phyloP scores from a whole-genome alignment of 176 grass and related monocot genomes.

The Aechmea fasciata region DNA sequence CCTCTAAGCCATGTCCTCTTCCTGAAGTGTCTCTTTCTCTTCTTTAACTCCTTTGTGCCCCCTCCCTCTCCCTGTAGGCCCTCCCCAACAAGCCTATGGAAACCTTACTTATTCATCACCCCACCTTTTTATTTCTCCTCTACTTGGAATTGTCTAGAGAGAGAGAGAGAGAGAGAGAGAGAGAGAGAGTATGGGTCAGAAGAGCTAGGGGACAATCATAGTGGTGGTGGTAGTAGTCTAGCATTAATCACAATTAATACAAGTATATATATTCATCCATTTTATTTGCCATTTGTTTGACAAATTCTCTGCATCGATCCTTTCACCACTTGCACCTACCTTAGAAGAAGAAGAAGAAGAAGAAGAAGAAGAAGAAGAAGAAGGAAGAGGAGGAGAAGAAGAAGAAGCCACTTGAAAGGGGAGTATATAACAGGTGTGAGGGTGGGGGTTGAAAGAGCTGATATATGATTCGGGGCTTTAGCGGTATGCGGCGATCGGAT shows the following conservation, averaged over 20 bases:
- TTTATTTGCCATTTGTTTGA: background rate
- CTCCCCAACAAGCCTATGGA: background rate
- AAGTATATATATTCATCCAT: slow-evolving; percentile 3
- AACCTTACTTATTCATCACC: slow-evolving; percentile 11
- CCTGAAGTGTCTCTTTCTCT: slow-evolving; percentile 1
- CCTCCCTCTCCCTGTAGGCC: slow-evolving; percentile 3
- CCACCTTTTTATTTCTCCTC: slow-evolving; percentile 3
- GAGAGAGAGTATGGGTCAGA: background rate
- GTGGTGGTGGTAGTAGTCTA: slow-evolving; percentile 12
- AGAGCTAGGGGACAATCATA: background rate
- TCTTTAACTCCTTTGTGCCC: slow-evolving; percentile 9
- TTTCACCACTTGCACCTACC: slow-evolving; percentile 12
- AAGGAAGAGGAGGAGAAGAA: background rate
- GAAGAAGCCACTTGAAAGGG: background rate
- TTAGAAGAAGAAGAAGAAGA: background rate
- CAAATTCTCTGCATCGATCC: slow-evolving; percentile 20
- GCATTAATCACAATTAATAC: slow-evolving; percentile 24
- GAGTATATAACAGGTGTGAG: slow-evolving; percentile 27
- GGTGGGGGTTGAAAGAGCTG: slow-evolving; percentile 17
- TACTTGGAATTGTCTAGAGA: background rate
- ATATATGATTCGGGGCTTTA: slow-evolving; percentile 2
- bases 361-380: too few species aligned
- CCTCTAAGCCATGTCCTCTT: background rate
- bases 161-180: slow-evolving; percentile 15
- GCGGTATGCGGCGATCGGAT: slow-evolving; percentile 12